A percentile compares a stretch with the other conserved stretches of the same genome.
Evolutionary conservation across 2,329 filamentous ascomycete species (phyloP).

Genomic region (Albifimbria verrucaria): DNA sequence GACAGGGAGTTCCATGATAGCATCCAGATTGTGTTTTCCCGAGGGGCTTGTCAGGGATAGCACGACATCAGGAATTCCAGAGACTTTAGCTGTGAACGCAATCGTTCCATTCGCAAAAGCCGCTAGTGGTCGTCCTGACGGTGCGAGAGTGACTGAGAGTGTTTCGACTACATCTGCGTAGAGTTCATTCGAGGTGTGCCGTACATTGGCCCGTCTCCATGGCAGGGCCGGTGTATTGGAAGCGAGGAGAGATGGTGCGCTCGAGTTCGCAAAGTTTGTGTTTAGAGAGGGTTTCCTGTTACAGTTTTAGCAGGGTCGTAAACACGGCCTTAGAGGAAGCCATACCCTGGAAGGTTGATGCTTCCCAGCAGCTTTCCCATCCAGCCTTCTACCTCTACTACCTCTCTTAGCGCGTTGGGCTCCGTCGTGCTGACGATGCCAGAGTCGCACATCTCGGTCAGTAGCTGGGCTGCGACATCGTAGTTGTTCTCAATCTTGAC

Average conservation of each 20-base stretch:
- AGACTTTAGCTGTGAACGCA: conserved; percentile 92
- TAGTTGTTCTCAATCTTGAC: conserved; percentile 86
- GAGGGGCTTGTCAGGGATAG: conserved; percentile 77
- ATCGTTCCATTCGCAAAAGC: conserved; percentile 90
- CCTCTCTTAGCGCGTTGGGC: conserved; percentile 84
- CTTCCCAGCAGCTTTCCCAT: conserved; percentile 85
- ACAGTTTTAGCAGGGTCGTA: conserved; percentile 7
- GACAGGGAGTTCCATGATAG: conserved; percentile 80
- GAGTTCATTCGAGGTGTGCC: conserved; percentile 94
- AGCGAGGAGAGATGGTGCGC: conserved; percentile 35
- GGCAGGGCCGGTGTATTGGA: conserved; percentile 61
- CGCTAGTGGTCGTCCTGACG: conserved; percentile 81
- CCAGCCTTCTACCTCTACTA: conserved; percentile 88
- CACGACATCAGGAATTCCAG: conserved; percentile 86
- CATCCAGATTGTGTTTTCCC: conserved; percentile 71
- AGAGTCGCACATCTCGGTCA: conserved; percentile 95
- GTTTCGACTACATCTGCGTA: conserved; percentile 96
- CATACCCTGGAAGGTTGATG: conserved; percentile 75
- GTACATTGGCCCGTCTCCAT: conserved; percentile 87
- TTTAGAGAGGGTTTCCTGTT: conserved; percentile 38
- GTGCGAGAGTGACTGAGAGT: conserved; percentile 81
- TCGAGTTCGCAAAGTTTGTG: conserved; percentile 34
- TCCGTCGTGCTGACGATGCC: conserved; percentile 89
- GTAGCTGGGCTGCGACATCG: conserved; percentile 87
- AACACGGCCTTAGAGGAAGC: not conserved